These are phyloP conservation scores for Neopestalotiopsis sp. DNA, from an alignment of 2,329 filamentous ascomycete species.

Conservation along the genomic window DNA sequence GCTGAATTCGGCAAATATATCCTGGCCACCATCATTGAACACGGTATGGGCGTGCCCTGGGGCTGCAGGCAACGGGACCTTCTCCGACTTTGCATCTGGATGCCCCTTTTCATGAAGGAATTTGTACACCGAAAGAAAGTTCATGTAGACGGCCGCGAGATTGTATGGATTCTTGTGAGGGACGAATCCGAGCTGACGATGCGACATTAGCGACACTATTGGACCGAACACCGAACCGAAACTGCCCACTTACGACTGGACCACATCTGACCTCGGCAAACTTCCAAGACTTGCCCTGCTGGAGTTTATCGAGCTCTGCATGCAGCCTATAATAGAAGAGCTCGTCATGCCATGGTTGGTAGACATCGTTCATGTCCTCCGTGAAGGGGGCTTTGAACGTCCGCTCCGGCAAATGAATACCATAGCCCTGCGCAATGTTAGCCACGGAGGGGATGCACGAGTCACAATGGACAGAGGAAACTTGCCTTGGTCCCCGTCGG, in stretches of 20 bases:
- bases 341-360: constrained; percentile 15
- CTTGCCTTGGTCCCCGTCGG: constrained; percentile 10
- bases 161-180: constrained; percentile 14
- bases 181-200: constrained; percentile 8
- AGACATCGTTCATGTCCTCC: constrained; percentile 8
- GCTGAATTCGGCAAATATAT: constrained; percentile 13
- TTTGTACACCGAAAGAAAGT: constrained; percentile 12
- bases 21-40: constrained; percentile 14
- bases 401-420: constrained; percentile 9
- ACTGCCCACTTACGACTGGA: not conserved
- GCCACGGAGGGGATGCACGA: not conserved
- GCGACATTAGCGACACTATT: not conserved
- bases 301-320: constrained; percentile 13
- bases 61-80: constrained; percentile 6
- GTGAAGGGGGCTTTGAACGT: constrained; percentile 15
- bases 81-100: not conserved
- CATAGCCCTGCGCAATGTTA: not conserved
- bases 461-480: not conserved
- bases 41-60: not conserved
- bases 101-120: constrained; percentile 14
- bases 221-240: not conserved
- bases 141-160: constrained; percentile 3
- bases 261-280: constrained; percentile 17
- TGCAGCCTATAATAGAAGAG: constrained; percentile 18
- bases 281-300: constrained; percentile 14